Conservation (phyloP, 2,329 filamentous ascomycete genomes). For the Chalaropsis thielavioides region DNA sequence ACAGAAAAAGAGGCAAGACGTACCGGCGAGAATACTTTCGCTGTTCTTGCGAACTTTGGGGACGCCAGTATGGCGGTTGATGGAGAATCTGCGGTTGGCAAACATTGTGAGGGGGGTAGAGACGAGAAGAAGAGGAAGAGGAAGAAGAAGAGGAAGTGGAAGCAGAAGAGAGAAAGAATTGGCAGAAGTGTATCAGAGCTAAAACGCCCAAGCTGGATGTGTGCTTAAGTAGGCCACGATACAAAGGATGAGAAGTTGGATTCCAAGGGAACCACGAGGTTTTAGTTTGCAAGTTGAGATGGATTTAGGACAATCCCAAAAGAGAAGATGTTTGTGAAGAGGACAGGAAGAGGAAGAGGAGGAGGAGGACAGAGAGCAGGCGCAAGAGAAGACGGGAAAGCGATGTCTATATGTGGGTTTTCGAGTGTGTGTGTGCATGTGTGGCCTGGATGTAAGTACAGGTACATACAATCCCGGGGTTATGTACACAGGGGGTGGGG, state of each 20-base stretch:
- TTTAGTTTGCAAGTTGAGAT: neutral
- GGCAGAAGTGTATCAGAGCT: neutral
- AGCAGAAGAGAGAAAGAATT: neutral
- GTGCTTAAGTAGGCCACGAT: neutral
- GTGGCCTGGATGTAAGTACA: neutral
- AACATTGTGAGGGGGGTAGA: slow-evolving; percentile 30
- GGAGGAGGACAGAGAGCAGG: neutral
- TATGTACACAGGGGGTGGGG: too few species aligned
- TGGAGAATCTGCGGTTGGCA: slow-evolving; percentile 45
- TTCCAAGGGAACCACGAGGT: neutral
- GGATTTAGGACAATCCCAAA: neutral
- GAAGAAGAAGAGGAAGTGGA: neutral
- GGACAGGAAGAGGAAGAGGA: neutral
- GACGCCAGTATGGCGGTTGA: slow-evolving; percentile 50
- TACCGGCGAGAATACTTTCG: slow-evolving; percentile 16
- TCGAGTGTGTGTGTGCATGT: too few species aligned
- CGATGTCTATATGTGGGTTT: neutral
- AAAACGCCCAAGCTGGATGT: neutral
- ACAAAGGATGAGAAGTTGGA: neutral
- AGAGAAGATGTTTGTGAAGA: neutral
- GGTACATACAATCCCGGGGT: neutral
- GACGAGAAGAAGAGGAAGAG: neutral
- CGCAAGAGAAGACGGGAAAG: neutral
- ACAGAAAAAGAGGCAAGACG: neutral
- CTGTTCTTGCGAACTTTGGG: slow-evolving; percentile 30